phyloP scores from a whole-genome alignment of 257 asterid genomes.

The Cynanchum wilfordii region DNA sequence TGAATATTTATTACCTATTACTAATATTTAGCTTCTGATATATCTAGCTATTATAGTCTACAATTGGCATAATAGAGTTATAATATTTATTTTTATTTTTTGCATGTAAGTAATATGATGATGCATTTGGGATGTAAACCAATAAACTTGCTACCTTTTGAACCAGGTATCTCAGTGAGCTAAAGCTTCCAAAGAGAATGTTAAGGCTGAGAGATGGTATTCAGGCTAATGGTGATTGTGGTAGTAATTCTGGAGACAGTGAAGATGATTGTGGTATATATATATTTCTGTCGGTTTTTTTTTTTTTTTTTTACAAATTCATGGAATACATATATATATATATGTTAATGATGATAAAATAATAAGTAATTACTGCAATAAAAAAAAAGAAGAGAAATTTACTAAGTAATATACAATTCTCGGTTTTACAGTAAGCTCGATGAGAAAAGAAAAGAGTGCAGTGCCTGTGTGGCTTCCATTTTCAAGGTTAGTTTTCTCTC shows the following conservation, averaged over 20 bases:
- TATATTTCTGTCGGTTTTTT: no score
- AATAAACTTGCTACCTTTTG: constrained; percentile 16
- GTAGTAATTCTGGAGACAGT: constrained; percentile 41
- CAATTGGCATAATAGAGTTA: not conserved
- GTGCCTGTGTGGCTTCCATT: no score
- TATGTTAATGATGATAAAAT: no score
- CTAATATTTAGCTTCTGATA: not conserved
- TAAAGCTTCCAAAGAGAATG: constrained; percentile 76
- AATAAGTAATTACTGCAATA: no score
- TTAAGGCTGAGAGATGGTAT: constrained; percentile 48
- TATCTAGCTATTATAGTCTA: not conserved
- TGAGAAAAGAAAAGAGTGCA: no score
- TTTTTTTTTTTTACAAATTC: no score
- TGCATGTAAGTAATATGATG: not conserved
- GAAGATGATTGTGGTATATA: no score
- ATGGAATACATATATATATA: no score
- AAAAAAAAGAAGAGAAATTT: no score
- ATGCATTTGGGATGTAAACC: constrained; percentile 7
- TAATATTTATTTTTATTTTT: not conserved
- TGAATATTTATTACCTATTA: not conserved
- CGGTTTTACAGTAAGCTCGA: no score
- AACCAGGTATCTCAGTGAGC: constrained; percentile 80
- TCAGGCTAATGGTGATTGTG: constrained; percentile 40
- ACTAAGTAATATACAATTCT: no score
- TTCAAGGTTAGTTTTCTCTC: no score